Evolutionary conservation across 768 basidiomycete species (phyloP), one percentile per base, ranked within the genome.

Genomic region (Boletus rubescentipes): DNA sequence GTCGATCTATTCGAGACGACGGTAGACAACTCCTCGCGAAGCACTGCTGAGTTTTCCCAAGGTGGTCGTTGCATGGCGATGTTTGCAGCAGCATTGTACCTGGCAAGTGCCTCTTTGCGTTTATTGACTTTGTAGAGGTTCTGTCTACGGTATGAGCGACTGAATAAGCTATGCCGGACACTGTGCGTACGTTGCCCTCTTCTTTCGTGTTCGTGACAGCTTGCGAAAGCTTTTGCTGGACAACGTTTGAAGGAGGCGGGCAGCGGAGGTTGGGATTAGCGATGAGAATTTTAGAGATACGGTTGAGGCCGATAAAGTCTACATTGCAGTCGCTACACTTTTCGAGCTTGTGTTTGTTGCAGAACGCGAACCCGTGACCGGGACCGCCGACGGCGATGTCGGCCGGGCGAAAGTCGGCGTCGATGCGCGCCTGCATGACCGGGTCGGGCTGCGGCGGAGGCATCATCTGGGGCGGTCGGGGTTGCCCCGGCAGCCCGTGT

Each of bases 1-100:
- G 94, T 92, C 15, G 92, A 91, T 47, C 97, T 83, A 70, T 99
- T 99, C 55, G 92, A 93, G 46, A 99, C 68, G 57, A 93, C 81
- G 29, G 92, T 88, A 12, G 91, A 88, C 43, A 97, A 80, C 65
- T 99, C 97, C 60, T 99, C 97, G 53, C 91, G 83, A 73, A 91
- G 83, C 58, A 91, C 66, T 31, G 81, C 80, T 51, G 86, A 84
- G n/a, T 81, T 76, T 67, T 98, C 96, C 91, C 95, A 98, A 36
- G 90, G 85, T 2, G 93, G 88, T 23, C 96, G 82, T 58, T 89
- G 86, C 0, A 84, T 72, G 1, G 93, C 93, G 35, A 93, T 77
- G 57, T 79, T 78, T 10, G 88, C 85, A 34, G 93, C 91, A 54
- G 84, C 79, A 18, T 83, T 86, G 73, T 98, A 98, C 35, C 85